Evolutionary conservation across 306 rosid genomes (phyloP).

Genomic region (Albizia julibrissin): DNA sequence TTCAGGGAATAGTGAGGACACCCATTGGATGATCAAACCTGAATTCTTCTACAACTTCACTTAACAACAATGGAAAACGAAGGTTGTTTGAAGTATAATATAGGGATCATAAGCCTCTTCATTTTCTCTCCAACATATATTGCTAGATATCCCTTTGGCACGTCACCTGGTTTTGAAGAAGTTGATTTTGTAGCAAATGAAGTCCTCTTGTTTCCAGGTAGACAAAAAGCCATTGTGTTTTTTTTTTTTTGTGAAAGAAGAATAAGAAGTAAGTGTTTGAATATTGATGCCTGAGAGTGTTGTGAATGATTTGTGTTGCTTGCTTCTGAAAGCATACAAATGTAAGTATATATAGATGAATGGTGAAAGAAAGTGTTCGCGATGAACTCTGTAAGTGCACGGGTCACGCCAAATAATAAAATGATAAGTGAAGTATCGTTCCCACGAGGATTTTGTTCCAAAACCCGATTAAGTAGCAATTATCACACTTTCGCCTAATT

Average conservation of each 20-base stretch:
- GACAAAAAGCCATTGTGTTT: neutral
- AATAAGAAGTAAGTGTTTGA: neutral
- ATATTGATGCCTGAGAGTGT: neutral
- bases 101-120: slow-evolving; percentile 23
- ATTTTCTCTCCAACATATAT: too few relatives aligned
- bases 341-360: neutral
- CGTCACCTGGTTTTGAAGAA: too few relatives aligned
- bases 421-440: too few relatives aligned
- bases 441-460: too few relatives aligned
- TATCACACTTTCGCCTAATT: too few relatives aligned
- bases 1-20: neutral
- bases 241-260: neutral
- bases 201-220: neutral
- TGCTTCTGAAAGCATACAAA: neutral
- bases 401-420: too few relatives aligned
- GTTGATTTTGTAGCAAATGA: neutral
- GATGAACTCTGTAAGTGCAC: too few relatives aligned
- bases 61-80: neutral
- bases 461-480: too few relatives aligned
- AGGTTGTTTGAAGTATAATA: slow-evolving; percentile 26
- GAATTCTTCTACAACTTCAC: neutral
- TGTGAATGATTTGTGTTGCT: neutral
- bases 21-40: neutral
- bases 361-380: too few relatives aligned
- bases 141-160: too few relatives aligned